A percentile compares a stretch with the other conserved stretches of the same genome.
Conservation (phyloP, 148 eudicot genomes). For the Persicaria tinctoria region DNA sequence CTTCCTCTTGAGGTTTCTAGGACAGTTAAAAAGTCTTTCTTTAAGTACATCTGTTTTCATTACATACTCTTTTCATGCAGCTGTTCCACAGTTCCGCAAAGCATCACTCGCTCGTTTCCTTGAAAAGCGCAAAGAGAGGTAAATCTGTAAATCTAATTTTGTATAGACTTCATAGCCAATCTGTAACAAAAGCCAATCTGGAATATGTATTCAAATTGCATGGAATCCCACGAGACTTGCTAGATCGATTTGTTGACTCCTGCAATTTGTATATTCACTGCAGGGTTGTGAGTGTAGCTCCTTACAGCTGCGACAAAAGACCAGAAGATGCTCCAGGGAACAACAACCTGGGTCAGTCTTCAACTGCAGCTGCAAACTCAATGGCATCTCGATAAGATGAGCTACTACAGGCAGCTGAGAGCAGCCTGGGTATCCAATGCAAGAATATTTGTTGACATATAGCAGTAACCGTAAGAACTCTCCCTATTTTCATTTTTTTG, state of each 20-base stretch:
- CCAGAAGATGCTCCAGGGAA: slow-evolving; percentile 3
- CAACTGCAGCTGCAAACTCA: neutral
- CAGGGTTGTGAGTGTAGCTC: slow-evolving; percentile 12
- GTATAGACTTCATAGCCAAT: neutral
- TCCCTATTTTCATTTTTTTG: neutral
- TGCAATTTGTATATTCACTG: neutral
- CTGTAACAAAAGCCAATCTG: neutral
- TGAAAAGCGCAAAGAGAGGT: slow-evolving; percentile 70
- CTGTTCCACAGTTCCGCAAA: slow-evolving; percentile 54
- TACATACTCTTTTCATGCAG: slow-evolving; percentile 27
- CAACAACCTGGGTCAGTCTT: slow-evolving; percentile 2
- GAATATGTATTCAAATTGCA: neutral
- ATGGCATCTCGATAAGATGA: slow-evolving; percentile 1
- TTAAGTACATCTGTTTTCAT: neutral
- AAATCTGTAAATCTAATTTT: neutral
- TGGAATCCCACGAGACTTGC: neutral
- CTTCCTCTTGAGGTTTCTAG: no score
- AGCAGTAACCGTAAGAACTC: slow-evolving; percentile 3
- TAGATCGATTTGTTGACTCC: neutral
- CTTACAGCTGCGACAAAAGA: slow-evolving; percentile 6
- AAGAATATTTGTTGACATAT: neutral
- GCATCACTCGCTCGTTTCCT: slow-evolving; percentile 61
- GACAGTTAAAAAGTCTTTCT: no score
- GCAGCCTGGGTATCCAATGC: neutral
- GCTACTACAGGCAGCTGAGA: neutral